Conservation (phyloP, 208 protist species). For the Borovskyia barvae region DNA sequence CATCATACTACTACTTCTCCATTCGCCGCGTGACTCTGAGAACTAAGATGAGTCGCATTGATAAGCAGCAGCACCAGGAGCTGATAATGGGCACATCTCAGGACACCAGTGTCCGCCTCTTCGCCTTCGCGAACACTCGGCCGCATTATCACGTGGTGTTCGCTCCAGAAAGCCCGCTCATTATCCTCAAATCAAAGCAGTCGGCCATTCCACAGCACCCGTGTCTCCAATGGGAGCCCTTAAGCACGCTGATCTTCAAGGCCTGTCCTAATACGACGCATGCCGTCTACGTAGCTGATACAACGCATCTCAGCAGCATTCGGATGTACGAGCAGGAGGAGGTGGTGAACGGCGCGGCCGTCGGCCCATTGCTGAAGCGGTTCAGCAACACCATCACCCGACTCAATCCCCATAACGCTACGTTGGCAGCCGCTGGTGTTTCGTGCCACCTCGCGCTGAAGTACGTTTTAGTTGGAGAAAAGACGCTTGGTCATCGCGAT, state of each 20-base stretch:
- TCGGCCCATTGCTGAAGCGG: constrained; percentile 57
- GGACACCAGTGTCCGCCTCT: constrained; percentile 64
- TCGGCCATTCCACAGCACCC: constrained; percentile 48
- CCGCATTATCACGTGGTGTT: constrained; percentile 67
- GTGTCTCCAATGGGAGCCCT: constrained; percentile 64
- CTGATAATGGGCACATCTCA: constrained; percentile 53
- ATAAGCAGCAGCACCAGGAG: constrained; percentile 68
- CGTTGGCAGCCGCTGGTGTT: constrained; percentile 68
- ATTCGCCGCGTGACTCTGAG: no score
- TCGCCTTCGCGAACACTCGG: constrained; percentile 74
- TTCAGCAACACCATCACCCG: constrained; percentile 55
- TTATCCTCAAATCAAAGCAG: constrained; percentile 70
- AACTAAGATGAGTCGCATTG: constrained; percentile 62
- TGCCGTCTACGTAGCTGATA: constrained; percentile 73
- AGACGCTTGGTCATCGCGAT: constrained; percentile 66
- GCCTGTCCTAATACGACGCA: constrained; percentile 67
- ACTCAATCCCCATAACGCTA: constrained; percentile 76
- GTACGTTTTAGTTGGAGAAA: constrained; percentile 72
- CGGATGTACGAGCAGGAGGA: constrained; percentile 50
- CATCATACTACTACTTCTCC: no score
- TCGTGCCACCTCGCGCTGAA: constrained; percentile 60
- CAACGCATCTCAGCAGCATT: constrained; percentile 34
- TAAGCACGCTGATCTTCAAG: constrained; percentile 59
- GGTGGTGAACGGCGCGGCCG: constrained; percentile 33
- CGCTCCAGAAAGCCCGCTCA: constrained; percentile 63